Base-by-base conservation (phyloP, 1,284 basidiomycete genomes). In the Apiotrichum akiyoshidainum region DNA sequence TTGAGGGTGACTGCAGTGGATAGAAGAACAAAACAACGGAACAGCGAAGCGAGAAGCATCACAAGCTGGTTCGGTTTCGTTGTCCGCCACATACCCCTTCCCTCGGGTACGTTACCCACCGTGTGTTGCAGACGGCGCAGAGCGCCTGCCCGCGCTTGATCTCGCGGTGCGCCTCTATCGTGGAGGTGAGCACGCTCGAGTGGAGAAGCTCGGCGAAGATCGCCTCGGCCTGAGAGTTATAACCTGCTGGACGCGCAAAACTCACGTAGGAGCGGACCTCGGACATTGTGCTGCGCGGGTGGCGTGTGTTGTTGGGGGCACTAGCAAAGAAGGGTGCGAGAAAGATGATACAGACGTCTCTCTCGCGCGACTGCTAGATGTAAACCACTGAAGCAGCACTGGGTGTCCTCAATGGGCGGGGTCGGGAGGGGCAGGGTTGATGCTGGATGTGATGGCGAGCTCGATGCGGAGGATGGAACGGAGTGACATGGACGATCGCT, bases 81-180 rank as follows among this genome's bases (percentile, higher is more conserved):
- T 31, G 11, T 46, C 8, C 44, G 44, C 44, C 46, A 17, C 12
- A 46, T 34, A n/a, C 19, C 19, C 45, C 13, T n/a, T n/a, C n/a
- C 22, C 26, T 6, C 40, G 21, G 33, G 11, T 1, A 9, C 35
- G 2, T 10, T 17, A 59, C 58, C 40, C 50, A 74, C 74, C 59
- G 64, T 17, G 74, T 74, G 2, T 70, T 69, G 54, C 74, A 76
- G 17, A 65, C 59, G 22, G 56, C 51, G 40, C 65, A 66, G 11
- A 60, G 22, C 0, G 59, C 64, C 49, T 67, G 52, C 9, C 72
- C 68, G 10, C 72, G 66, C 58, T 74, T 74, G 60, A 75, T 70
- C 56, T 74, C 73, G 33, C 71, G 64, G 56, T 75, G 73, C 11
- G 73, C 72, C 13, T 68, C 57, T 31, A 75, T 74, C 2, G 71